Evolutionary conservation across 108 stramenopile genomes (phyloP), one percentile per base, ranked within the genome.

Genomic region (Cyclotella distinguenda): DNA sequence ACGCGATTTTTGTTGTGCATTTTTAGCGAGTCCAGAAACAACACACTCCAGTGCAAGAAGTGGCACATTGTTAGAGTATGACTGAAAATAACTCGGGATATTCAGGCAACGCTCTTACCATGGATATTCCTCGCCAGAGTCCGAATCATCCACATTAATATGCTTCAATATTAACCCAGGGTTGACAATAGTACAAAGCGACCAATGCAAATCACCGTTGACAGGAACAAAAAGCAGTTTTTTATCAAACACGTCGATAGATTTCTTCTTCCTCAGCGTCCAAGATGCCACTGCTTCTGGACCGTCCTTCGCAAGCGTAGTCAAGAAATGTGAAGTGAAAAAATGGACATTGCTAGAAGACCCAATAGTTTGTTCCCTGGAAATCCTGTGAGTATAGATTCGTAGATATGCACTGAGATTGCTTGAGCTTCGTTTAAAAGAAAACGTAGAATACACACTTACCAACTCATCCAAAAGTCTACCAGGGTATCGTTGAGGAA

Each of bases 161-260:
- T n/a, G n/a, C 42, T 66, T 67, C 8, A 46, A 38, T 45, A 95
- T 82, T 0, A 40, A 36, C 12, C 93, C 92, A 21, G 96, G 96
- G 72, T 97, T 96, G 49, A 89, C 87, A 42, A 96, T 82, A 36
- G 95, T 93, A 51, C 91, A 94, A 6, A 99, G 81, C 22, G 93
- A 94, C 98, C 98, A 99, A 77, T 99, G 98, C 36, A 97, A 61
- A 52, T 71, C 52, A 67, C 91, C 89, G 73, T 95, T 95, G 51
- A 99, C 83, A 0, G 98, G 98, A n/a, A 99, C 77, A 60, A 97
- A 88, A 22, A 97, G 81, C 8, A 96, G 70, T 53, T 85, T 85
- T 74, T 96, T 95, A 11, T 76, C 34, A 64, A 98, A 97, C 11
- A 98, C 80, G 66, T 96, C 80, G 27, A 95, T 87, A 40, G 86